Base-by-base conservation (phyloP, 2,329 filamentous ascomycete genomes). In the Penicillium frequentans region DNA sequence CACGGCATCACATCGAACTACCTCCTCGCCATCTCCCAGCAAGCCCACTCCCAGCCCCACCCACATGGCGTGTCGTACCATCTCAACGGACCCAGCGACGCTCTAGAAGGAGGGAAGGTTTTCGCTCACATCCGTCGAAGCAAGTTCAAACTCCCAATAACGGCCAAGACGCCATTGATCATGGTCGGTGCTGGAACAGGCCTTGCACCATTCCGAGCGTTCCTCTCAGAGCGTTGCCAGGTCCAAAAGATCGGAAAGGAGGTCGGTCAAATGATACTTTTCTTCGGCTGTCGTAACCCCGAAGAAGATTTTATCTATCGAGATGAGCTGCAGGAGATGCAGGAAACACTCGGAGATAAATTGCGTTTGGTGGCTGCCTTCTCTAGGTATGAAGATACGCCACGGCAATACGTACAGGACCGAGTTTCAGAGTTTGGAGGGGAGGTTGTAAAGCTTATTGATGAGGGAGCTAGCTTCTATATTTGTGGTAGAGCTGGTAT, bases 1-100 rank as follows among this genome's bases (percentile, higher is more conserved):
- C 90, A 90, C 70, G 93, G 93, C 68, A 90, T 97, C 51, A 89
- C 93, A 14, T 96, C 93, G 57, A 97, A 97, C 79, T 97, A 97
- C 70, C 85, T 98, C 27, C 79, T 96, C 54, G 91, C 92, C 23
- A 57, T 69, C n/a, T 64, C 64, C 10, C 61, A 62, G 45, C 55
- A 63, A 45, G 88, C 87, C 57, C 89, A 92, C 49, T 82, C 88
- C 7, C 81, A 88, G 66, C 88, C 91, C 24, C 87, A 90, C 69
- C 86, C 90, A 19, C 89, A 92, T 65, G 90, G 90, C 51, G 79
- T 91, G 54, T 90, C 86, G 54, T 96, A 96, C 75, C 85, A 91
- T 55, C 87, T 96, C 64, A 86, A 78, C 46, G 93, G 93, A 2
- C 93, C 93, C 19, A 85, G 92, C 66, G 92, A 95, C 81, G 95